phyloP scores from a whole-genome alignment of 805 yeast species.

The Metschnikowia lachancei region DNA sequence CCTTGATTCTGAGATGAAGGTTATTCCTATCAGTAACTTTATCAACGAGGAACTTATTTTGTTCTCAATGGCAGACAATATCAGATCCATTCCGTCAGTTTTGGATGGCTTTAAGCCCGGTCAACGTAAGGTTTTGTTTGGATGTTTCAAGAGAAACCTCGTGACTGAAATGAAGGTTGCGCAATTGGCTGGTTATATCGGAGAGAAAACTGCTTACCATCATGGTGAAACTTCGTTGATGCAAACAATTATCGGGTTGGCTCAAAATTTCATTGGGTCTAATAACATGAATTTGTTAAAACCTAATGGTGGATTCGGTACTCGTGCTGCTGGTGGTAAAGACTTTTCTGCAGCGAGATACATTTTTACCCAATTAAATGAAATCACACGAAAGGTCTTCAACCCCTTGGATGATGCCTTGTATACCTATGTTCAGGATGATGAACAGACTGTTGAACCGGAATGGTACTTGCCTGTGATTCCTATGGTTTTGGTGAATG shows the following conservation, averaged over 20 bases:
- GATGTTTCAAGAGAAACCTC: conserved; percentile 79
- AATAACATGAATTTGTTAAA: conserved; percentile 79
- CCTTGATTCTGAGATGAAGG: conserved; percentile 69
- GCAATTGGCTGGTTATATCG: conserved; percentile 84
- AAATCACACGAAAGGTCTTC: conserved; percentile 73
- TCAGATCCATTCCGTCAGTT: conserved; percentile 91
- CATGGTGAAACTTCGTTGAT: conserved; percentile 90
- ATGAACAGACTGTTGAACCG: conserved; percentile 91
- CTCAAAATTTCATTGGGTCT: conserved; percentile 92
- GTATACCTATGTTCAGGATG: conserved; percentile 80
- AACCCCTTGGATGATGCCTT: conserved; percentile 78
- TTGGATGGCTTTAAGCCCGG: conserved; percentile 97
- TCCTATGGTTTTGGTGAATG: conserved; percentile 93
- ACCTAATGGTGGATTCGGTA: conserved; percentile 96
- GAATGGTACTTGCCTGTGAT: conserved; percentile 92
- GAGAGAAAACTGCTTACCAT: conserved; percentile 88
- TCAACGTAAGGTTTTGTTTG: conserved; percentile 89
- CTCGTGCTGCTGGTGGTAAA: conserved; percentile 95
- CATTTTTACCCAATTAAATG: conserved; percentile 80
- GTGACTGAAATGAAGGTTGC: conserved; percentile 81
- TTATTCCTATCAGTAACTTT: conserved; percentile 88
- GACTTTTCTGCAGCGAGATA: conserved; percentile 98
- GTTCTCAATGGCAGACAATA: conserved; percentile 94
- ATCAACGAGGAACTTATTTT: conserved; percentile 92
- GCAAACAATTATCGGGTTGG: conserved; percentile 89